Percentiles rank a stretch among this genome's conserved stretches.
phyloP scores from a whole-genome alignment of 768 basidiomycete species.

The Boletus pseudopeckii region DNA sequence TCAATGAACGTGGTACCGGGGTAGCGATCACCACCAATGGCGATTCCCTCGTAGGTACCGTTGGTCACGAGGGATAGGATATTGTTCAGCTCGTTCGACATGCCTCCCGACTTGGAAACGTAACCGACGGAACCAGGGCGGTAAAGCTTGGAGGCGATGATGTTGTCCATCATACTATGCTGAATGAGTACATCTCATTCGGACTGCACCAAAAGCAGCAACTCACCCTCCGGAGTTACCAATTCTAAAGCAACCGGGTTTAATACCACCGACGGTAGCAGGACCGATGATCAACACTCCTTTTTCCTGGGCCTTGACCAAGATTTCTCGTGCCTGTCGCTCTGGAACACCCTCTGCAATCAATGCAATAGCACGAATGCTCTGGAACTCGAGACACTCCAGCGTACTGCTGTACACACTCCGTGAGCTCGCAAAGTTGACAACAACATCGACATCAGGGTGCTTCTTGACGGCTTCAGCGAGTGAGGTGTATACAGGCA shows the following conservation, averaged over 20 bases:
- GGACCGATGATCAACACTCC: slow-evolving; percentile 92
- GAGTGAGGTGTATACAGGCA: slow-evolving; percentile 93
- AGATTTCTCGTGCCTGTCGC: slow-evolving; percentile 92
- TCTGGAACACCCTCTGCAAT: slow-evolving; percentile 99
- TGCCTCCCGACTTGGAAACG: slow-evolving; percentile 99
- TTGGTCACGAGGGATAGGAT: slow-evolving; percentile 95
- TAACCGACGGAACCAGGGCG: slow-evolving; percentile 96
- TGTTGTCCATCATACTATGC: slow-evolving; percentile 98
- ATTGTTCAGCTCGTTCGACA: slow-evolving; percentile 99
- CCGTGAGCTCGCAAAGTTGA: slow-evolving; percentile 95
- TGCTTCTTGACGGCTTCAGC: slow-evolving; percentile 92
- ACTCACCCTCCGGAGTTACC: slow-evolving; percentile 96
- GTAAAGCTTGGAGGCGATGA: slow-evolving; percentile 98
- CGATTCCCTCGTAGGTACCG: slow-evolving; percentile 99
- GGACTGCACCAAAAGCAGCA: not conserved
- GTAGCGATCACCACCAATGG: slow-evolving; percentile 99
- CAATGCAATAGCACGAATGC: slow-evolving; percentile 64
- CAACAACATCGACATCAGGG: slow-evolving; percentile 93
- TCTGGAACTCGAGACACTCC: slow-evolving; percentile 69
- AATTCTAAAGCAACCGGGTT: slow-evolving; percentile 99
- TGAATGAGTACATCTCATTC: slow-evolving; percentile 3
- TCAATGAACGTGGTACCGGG: slow-evolving; percentile 99
- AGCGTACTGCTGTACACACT: slow-evolving; percentile 94
- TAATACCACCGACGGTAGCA: slow-evolving; percentile 98
- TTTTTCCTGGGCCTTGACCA: slow-evolving; percentile 82